Conservation (phyloP, 768 basidiomycete species). For the Rubroboletus pulcherrimus region DNA sequence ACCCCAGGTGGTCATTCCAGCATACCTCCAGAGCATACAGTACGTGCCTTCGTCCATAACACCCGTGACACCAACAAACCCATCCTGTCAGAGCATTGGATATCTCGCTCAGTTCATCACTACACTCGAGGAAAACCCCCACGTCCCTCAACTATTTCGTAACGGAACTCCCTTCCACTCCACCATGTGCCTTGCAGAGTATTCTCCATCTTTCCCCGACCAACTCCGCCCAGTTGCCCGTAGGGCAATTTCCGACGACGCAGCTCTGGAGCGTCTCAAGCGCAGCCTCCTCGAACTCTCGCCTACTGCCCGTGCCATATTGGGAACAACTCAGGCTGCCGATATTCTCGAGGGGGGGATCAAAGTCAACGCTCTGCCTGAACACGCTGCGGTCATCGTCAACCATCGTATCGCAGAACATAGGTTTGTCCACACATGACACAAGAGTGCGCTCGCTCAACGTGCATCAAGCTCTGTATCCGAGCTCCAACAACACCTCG, state of each 20-base stretch:
- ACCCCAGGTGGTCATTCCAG: background rate
- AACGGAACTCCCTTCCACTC: background rate
- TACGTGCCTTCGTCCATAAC: background rate
- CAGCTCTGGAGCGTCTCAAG: background rate
- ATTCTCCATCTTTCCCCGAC: background rate
- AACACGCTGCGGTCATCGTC: constrained; percentile 35
- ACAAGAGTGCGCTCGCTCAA: background rate
- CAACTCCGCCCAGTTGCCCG: background rate
- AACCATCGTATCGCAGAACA: constrained; percentile 66
- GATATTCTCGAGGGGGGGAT: background rate
- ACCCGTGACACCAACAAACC: background rate
- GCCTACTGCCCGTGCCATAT: background rate
- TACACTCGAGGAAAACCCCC: background rate
- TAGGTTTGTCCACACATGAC: constrained; percentile 37
- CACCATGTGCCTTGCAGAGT: background rate
- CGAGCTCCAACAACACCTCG: constrained; percentile 18
- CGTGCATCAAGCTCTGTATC: constrained; percentile 11
- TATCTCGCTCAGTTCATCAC: background rate
- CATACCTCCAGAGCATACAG: background rate
- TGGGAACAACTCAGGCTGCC: background rate
- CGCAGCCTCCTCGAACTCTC: background rate
- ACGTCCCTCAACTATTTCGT: background rate
- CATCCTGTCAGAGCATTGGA: background rate
- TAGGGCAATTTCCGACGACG: background rate
- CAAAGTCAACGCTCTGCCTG: background rate